Evolutionary conservation across 2,329 filamentous ascomycete genomes (phyloP).

Genomic region (Chaetomium olivaceum): DNA sequence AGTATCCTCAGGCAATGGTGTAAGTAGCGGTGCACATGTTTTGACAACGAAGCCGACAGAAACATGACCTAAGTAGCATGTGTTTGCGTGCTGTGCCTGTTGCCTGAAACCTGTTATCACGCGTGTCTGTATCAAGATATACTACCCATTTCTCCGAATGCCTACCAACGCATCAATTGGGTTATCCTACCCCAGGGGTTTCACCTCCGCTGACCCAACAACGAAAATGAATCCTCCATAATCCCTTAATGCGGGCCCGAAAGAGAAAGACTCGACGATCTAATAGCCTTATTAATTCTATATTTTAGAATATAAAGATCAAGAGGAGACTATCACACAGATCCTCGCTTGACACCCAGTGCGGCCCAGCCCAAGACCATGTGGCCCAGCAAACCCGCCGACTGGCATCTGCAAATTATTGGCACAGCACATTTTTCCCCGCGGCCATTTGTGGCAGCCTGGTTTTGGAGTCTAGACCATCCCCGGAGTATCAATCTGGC

Average conservation of each 20-base stretch:
- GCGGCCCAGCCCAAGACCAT: too few relatives aligned
- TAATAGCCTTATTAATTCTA: not conserved
- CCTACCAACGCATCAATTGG: too few relatives aligned
- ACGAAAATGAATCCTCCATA: too few relatives aligned
- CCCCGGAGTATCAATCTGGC: not conserved
- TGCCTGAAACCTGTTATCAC: too few relatives aligned
- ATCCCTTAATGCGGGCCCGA: too few relatives aligned
- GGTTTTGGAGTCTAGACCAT: not conserved
- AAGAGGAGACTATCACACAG: not conserved
- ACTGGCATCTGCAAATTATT: not conserved
- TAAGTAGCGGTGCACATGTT: not conserved
- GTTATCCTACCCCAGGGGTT: too few relatives aligned
- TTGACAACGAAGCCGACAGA: not conserved
- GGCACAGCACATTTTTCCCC: not conserved
- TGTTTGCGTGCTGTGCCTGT: not conserved
- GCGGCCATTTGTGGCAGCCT: not conserved
- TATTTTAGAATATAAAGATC: not conserved
- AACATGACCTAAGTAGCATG: not conserved
- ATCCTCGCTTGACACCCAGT: not conserved
- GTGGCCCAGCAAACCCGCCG: not conserved
- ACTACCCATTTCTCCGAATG: too few relatives aligned
- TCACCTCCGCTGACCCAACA: too few relatives aligned
- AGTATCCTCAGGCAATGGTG: not conserved
- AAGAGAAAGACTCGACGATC: too few relatives aligned
- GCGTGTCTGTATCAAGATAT: too few relatives aligned